Evolutionary conservation across 192 early-diverging fungal genomes (phyloP), one percentile per base, ranked within the genome.

Genomic region (Backusella circina): DNA sequence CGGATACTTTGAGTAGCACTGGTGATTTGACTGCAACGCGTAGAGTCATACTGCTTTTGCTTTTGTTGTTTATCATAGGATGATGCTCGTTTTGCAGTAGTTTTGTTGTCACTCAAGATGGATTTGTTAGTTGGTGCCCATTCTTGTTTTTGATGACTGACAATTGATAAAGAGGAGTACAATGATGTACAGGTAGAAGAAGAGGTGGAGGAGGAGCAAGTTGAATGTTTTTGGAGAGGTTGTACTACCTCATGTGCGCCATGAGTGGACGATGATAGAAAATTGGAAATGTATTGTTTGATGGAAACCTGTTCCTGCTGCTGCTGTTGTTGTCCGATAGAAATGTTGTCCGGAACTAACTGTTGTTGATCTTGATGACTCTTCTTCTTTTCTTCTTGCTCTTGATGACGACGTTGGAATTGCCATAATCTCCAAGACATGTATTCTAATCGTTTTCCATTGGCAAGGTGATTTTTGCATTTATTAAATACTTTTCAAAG

Each of bases 371-470:
- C 23, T 28, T 13, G 54, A 0, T 61, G 54, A 12, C 12, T 23
- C 7, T 9, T 61, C 12, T 28, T 61, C 13, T 61, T 28, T 12
- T 61, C 10, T 10, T 61, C 21, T 26, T 28, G 3, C 26, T 61
- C 54, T 28, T 28, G 65, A 33, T n/a, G 65, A 21, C 30, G 65
- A 7, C 31, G 30, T 9, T 71, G 28, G 18, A 44, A 30, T 23
- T 79, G 67, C 79, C 79, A 80, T 47, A 80, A 28, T 73, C 80
- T 31, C 79, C 79, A 80, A 13, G 79, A 77, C 71, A 80, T 80
- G 39, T 80, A 77, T 70, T 80, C 79, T 12, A 80, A 36, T 35
- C 79, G 70, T 15, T 68, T 41, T 41, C 79, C 79, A 65, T 80
- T 50, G 0, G 70, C 71, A 8, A 77, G 54, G 35, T 70, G 41